Conservation (phyloP, 2,329 filamentous ascomycete species). For the Penicillium nordicum region DNA sequence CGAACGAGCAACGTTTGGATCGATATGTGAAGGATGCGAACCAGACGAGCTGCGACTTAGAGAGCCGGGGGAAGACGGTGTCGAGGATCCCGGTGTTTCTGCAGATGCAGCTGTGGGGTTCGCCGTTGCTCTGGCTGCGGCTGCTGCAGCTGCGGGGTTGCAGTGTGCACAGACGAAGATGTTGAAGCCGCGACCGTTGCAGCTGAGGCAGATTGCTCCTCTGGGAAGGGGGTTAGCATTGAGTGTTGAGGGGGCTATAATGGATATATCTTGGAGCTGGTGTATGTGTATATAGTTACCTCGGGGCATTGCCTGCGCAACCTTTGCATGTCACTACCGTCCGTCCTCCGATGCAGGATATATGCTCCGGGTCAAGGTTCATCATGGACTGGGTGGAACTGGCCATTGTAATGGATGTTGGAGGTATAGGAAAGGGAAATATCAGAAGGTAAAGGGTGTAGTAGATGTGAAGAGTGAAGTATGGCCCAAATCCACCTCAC, state of each 20-base stretch:
- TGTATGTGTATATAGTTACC: slow-evolving; percentile 20
- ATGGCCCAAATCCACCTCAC: neutral
- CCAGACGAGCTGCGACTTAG: slow-evolving; percentile 30
- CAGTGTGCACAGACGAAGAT: slow-evolving; percentile 32
- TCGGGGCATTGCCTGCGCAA: slow-evolving; percentile 38
- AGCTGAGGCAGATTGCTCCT: slow-evolving; percentile 26
- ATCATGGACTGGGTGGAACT: slow-evolving; percentile 13
- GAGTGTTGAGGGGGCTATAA: too few relatives aligned
- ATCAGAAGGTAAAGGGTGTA: neutral
- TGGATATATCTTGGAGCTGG: neutral
- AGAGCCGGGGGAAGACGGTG: slow-evolving; percentile 21
- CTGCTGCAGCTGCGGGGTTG: slow-evolving; percentile 24
- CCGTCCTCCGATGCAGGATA: slow-evolving; percentile 33
- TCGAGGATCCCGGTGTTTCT: slow-evolving; percentile 22
- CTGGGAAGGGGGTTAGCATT: slow-evolving; percentile 13
- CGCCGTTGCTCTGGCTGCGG: slow-evolving; percentile 10
- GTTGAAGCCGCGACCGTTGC: slow-evolving; percentile 31
- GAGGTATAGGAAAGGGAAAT: neutral
- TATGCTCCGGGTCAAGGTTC: slow-evolving; percentile 32
- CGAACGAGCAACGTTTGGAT: slow-evolving; percentile 3
- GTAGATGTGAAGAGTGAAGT: neutral
- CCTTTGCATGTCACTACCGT: slow-evolving; percentile 34
- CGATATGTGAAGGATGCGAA: slow-evolving; percentile 23
- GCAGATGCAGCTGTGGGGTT: slow-evolving; percentile 17
- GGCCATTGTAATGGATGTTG: slow-evolving; percentile 18